phyloP scores from a whole-genome alignment of 805 yeast species.

The Candida broadrunensis region DNA sequence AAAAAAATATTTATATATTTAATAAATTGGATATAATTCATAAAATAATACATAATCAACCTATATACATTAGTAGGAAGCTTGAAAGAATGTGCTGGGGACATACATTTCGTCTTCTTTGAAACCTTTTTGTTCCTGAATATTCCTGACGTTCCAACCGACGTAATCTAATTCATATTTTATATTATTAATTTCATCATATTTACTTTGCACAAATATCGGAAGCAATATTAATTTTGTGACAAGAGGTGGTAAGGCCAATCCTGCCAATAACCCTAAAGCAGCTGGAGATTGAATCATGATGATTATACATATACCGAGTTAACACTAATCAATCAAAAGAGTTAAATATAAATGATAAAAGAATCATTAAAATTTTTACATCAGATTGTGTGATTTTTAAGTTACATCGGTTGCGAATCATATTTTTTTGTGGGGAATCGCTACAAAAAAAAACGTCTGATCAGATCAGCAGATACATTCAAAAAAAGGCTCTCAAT shows the following conservation, averaged over 20 bases:
- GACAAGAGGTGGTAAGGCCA: slow-evolving; percentile 25
- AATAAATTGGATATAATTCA: too few relatives aligned
- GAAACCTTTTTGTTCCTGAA: slow-evolving; percentile 28
- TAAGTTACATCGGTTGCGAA: too few relatives aligned
- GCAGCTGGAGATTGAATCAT: background rate
- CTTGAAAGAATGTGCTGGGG: slow-evolving; percentile 19
- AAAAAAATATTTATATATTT: too few relatives aligned
- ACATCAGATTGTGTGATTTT: too few relatives aligned
- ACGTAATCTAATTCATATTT: slow-evolving; percentile 28
- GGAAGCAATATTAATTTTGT: slow-evolving; percentile 27
- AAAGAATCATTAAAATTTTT: too few relatives aligned
- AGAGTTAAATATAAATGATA: too few relatives aligned
- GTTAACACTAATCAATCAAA: too few relatives aligned
- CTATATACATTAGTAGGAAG: background rate
- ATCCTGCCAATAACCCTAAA: slow-evolving; percentile 26
- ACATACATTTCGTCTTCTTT: slow-evolving; percentile 24
- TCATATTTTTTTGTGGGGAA: too few relatives aligned
- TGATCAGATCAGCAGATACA: too few relatives aligned
- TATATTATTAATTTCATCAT: slow-evolving; percentile 26
- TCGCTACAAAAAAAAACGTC: too few relatives aligned
- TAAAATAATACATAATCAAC: background rate
- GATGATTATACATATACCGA: too few relatives aligned
- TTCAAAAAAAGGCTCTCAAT: too few relatives aligned
- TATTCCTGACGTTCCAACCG: slow-evolving; percentile 32
- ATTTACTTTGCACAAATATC: slow-evolving; percentile 15